Conservation (phyloP, 2,329 filamentous ascomycete genomes). For the Myrmaecium sp. region DNA sequence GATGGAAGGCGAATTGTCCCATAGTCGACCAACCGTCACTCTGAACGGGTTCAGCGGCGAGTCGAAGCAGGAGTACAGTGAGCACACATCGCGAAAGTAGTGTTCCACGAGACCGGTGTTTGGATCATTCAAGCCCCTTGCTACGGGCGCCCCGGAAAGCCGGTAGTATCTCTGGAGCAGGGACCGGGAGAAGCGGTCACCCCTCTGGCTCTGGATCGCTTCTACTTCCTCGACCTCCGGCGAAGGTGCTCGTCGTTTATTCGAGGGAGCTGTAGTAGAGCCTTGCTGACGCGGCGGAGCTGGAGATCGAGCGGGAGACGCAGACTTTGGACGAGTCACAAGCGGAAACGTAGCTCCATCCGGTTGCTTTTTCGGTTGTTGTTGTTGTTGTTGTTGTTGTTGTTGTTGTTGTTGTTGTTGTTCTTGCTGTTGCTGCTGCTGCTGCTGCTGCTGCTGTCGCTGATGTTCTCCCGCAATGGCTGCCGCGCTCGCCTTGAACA, state of each 20-base stretch:
- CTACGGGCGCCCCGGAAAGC: conserved; percentile 16
- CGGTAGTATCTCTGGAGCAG: conserved; percentile 23
- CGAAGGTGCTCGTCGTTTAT: too few relatives aligned
- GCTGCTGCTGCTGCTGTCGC: conserved; percentile 1
- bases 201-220: not conserved
- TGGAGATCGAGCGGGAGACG: too few relatives aligned
- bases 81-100: conserved; percentile 46
- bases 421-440: not conserved
- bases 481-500: not conserved
- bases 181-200: conserved; percentile 14
- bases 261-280: too few relatives aligned
- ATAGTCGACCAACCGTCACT: conserved; percentile 39
- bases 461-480: not conserved
- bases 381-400: not conserved
- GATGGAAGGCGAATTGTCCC: conserved; percentile 40
- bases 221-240: not conserved
- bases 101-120: conserved; percentile 43
- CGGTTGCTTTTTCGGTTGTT: too few relatives aligned
- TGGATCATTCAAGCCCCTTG: conserved; percentile 25
- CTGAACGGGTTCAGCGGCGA: conserved; percentile 44
- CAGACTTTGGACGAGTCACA: too few relatives aligned
- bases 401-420: not conserved
- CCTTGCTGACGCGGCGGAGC: too few relatives aligned
- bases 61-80: conserved; percentile 47
- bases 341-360: too few relatives aligned